phyloP scores from a whole-genome alignment of 768 basidiomycete species.

The Termitomyces sp. region DNA sequence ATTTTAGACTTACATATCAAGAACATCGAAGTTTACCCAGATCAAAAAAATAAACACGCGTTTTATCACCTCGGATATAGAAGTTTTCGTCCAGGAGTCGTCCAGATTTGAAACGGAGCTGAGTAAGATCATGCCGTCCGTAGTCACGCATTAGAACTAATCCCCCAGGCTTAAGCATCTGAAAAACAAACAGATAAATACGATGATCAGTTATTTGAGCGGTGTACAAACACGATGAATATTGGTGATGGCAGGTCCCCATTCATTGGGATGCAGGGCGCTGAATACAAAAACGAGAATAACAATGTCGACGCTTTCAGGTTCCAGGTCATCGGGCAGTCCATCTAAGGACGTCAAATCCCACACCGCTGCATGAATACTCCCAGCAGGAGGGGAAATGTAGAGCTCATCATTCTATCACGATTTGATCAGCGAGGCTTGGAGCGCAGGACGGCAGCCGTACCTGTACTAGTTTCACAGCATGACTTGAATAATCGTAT shows the following conservation, averaged over 20 bases:
- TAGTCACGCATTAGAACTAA: constrained; percentile 87
- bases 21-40: constrained; percentile 43
- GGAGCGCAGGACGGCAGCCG: constrained; percentile 8
- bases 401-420: constrained; percentile 70
- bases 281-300: constrained; percentile 94
- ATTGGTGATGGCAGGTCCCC: constrained; percentile 78
- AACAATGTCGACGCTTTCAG: constrained; percentile 76
- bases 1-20: too few species aligned
- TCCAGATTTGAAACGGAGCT: constrained; percentile 85
- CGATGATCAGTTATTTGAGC: background rate
- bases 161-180: constrained; percentile 92
- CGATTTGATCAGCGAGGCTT: background rate
- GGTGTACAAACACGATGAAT: constrained; percentile 53
- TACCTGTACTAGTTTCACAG: constrained; percentile 87
- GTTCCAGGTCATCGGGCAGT: constrained; percentile 58
- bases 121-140: constrained; percentile 91
- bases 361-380: constrained; percentile 82
- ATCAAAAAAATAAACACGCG: constrained; percentile 95
- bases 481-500: constrained; percentile 88
- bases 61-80: constrained; percentile 95
- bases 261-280: constrained; percentile 91
- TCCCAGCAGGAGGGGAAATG: constrained; percentile 55
- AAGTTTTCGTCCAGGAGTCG: constrained; percentile 90
- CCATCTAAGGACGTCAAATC: constrained; percentile 66
- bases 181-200: background rate